Base-by-base conservation (phyloP, 1,284 basidiomycete species). In the Taiwanofungus camphoratus region DNA sequence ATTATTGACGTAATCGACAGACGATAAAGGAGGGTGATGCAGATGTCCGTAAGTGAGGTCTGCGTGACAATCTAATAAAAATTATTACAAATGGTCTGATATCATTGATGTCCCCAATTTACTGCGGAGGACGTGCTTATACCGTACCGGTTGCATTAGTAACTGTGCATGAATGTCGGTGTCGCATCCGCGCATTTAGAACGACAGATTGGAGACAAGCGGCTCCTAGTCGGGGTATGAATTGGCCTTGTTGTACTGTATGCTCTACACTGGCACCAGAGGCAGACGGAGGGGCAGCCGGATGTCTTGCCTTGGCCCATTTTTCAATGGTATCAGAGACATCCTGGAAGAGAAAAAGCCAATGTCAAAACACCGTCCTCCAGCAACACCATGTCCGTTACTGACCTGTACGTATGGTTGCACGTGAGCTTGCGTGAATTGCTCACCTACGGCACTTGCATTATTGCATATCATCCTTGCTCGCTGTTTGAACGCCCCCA, bases 401-500 rank as follows among this genome's bases (percentile, higher is more conserved):
- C 40, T 41, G 5, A 41, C 40, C 40, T 23, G n/a, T 4, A 41
- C 40, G 18, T 16, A 35, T 16, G 22, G 6, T 9, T 30, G 11
- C 21, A 41, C 40, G 11, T 41, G 21, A 30, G 29, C 20, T 16
- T 23, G 19, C n/a, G 5, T 24, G 21, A 34, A 41, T 23, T 21
- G 8, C 32, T 35, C 21, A 19, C 40, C 31, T 2, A 41, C 31
- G 22, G 32, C 32, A 18, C 40, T 45, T 39, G 22, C 26, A n/a
- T 33, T 33, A 16, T 16, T 23, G 1, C n/a, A 24, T 30, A 52
- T 40, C 2, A 21, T 32, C 3, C 23, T 26, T 5, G 41, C 31
- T 3, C 32, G 35, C 13, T 43, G 36, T 6, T 42, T 42, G 16
- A 46, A 15, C 20, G 32, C 26, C 16, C 22, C 12, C 15, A 30